Evolutionary conservation across 495 filamentous ascomycete species (phyloP).

Genomic region (Talaromyces adpressus): DNA sequence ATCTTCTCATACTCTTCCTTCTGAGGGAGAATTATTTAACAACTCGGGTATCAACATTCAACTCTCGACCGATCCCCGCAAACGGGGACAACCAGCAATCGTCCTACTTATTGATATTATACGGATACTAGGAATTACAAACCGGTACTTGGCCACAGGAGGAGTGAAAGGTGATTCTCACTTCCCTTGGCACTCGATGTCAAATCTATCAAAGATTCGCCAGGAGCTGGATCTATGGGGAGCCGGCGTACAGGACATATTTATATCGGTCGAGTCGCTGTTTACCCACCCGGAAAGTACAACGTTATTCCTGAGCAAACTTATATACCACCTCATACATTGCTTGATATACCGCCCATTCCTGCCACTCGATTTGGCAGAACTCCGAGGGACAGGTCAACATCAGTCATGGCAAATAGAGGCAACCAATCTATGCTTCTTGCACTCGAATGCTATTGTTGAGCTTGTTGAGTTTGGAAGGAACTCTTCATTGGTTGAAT

Average conservation of each 20-base stretch:
- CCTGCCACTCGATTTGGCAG: conserved; percentile 72
- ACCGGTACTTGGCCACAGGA: conserved; percentile 74
- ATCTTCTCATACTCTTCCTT: conserved; percentile 42
- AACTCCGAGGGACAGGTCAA: conserved; percentile 69
- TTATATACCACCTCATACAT: conserved; percentile 78
- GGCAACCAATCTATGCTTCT: conserved; percentile 77
- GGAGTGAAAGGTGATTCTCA: conserved; percentile 84
- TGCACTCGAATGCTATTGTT: conserved; percentile 79
- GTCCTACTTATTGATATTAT: conserved; percentile 77
- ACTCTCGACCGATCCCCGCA: conserved; percentile 56
- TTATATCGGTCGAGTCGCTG: conserved; percentile 63
- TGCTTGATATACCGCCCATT: conserved; percentile 82
- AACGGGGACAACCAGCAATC: conserved; percentile 59
- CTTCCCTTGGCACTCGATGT: conserved; percentile 82
- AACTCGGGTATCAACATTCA: conserved; percentile 60
- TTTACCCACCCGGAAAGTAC: conserved; percentile 75
- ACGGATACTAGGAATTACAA: conserved; percentile 73
- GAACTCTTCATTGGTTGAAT: conserved; percentile 58
- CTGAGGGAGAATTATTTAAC: conserved; percentile 72
- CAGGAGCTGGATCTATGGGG: conserved; percentile 82
- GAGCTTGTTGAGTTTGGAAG: conserved; percentile 74
- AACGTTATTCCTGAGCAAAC: conserved; percentile 69
- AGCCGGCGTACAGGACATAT: conserved; percentile 70
- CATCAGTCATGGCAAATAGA: conserved; percentile 90
- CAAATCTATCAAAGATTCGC: conserved; percentile 76